These are phyloP conservation scores for Sporopachydermia quercuum DNA, from an alignment of 805 yeast genomes.

Conservation along the genomic window DNA sequence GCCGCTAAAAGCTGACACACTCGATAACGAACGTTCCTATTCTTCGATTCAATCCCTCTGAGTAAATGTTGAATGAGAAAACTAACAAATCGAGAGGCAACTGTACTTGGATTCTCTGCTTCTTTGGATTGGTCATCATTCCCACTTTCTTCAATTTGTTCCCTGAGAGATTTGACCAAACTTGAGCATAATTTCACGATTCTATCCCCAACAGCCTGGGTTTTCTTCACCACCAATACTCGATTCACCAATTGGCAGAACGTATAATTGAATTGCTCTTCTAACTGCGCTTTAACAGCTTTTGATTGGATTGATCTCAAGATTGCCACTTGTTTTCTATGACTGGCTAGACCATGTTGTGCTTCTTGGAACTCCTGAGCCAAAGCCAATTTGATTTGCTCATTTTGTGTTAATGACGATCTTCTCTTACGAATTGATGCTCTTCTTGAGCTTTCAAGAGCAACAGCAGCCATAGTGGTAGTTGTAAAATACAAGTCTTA, in stretches of 20 bases:
- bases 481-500: too few relatives aligned
- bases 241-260: conserved; percentile 52
- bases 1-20: conserved; percentile 63
- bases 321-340: conserved; percentile 54
- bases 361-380: conserved; percentile 70
- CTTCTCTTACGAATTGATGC: conserved; percentile 3
- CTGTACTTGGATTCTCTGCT: conserved; percentile 19
- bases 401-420: conserved; percentile 14
- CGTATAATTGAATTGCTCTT: conserved; percentile 41
- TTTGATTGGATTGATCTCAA: conserved; percentile 42
- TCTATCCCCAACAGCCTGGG: conserved; percentile 61
- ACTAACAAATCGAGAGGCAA: conserved; percentile 40
- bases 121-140: conserved; percentile 13
- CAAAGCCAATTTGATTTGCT: conserved; percentile 31
- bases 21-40: conserved; percentile 65
- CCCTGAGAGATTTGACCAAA: conserved; percentile 34
- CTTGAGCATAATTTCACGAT: conserved; percentile 52
- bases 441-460: too few relatives aligned
- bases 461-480: too few relatives aligned
- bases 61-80: conserved; percentile 48
- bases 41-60: conserved; percentile 67
- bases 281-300: conserved; percentile 35
- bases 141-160: conserved; percentile 12
- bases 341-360: conserved; percentile 60
- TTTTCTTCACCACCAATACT: conserved; percentile 50